phyloP scores from a whole-genome alignment of 768 basidiomycete genomes.

The Podaxis pistillaris region DNA sequence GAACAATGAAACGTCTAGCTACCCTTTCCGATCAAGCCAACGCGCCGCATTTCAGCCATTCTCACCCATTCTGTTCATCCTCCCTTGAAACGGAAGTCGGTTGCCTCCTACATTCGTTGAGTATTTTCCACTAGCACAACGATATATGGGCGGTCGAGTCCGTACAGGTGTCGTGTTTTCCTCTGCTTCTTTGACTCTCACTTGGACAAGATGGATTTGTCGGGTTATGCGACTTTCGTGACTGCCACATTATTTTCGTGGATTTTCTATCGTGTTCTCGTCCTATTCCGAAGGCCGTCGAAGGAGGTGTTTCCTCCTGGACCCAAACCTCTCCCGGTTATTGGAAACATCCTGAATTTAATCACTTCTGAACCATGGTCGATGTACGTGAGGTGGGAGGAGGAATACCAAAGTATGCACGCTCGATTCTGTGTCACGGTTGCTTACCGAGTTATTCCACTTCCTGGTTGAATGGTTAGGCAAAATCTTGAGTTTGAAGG shows the following conservation, averaged over 20 bases:
- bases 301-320: not conserved
- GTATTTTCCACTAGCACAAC: too few species aligned
- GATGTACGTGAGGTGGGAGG: conserved; percentile 4
- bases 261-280: not conserved
- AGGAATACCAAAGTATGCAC: not conserved
- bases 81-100: too few species aligned
- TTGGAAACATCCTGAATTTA: conserved; percentile 6
- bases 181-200: not conserved
- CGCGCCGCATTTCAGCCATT: too few species aligned
- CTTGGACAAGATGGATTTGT: not conserved
- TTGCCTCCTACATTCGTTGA: too few species aligned
- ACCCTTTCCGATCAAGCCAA: too few species aligned
- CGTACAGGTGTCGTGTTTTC: not conserved
- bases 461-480: not conserved
- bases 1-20: too few species aligned
- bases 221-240: not conserved
- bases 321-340: not conserved
- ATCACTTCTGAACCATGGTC: not conserved
- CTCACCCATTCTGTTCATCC: too few species aligned
- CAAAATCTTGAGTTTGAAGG: conserved; percentile 1
- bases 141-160: not conserved
- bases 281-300: not conserved
- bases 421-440: not conserved
- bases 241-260: not conserved
- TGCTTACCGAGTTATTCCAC: not conserved